Evolutionary conservation across 2,329 filamentous ascomycete species (phyloP), one percentile per base, ranked within the genome.

Genomic region (Aspergillus persii): DNA sequence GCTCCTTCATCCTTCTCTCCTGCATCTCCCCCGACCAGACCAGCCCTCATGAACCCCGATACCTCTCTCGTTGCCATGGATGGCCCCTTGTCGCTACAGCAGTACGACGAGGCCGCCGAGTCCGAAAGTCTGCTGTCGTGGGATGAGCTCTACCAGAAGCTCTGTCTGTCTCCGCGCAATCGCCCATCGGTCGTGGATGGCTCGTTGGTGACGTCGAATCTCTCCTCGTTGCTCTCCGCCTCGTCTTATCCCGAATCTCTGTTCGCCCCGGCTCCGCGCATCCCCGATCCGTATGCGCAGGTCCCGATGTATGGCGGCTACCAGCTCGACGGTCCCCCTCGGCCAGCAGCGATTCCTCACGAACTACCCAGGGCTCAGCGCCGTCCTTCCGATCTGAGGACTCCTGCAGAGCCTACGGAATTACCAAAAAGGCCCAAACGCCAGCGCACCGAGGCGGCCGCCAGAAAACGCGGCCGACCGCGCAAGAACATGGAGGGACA

Each of bases 401-500:
- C 23, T 26, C 18, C 27, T 15, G 31, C 50, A 36, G 26, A 50
- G 23, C 3, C 30, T 44, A n/a, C 39, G 12, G 26, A 61, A 11
- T 15, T 8, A 8, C 30, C 39, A 11, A 39, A 50, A 27, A 50
- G 31, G 26, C 30, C 51, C 6, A 60, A 56, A 46, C 58, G 53
- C 15, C 50, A 54, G 4, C 52, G 36, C 6, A 41, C 36, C 36
- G 15, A 41, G 12, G 12, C 39, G 41, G 51, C 53, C 29, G 39
- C 30, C 11, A 65, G 58, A 30, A 67, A 67, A 50, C 57, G 65
- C 27, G 65, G 65, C n/a, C 62, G 65, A 29, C 65, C 65, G 15
- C 59, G 65, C 12, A 67, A 67, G 50, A 48, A 59, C 9, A 39
- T 59, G 11, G 58, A 57, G 3, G 50, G 53, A 49, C 47, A 52